Evolutionary conservation across 164 flowering plant species (phyloP), one percentile per base, ranked within the genome.

Genomic region (Nelumbo lutea): DNA sequence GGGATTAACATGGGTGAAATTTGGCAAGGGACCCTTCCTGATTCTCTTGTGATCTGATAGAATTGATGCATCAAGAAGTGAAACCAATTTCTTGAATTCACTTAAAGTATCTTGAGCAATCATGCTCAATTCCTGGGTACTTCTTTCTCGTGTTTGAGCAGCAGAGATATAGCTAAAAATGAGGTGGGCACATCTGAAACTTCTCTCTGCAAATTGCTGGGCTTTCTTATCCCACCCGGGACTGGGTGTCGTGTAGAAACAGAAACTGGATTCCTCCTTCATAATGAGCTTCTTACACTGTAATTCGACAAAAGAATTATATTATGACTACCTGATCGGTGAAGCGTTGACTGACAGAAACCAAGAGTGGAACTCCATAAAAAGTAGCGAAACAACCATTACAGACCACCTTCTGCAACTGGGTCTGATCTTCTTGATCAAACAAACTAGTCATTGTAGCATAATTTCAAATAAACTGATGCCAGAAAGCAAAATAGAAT

Each of bases 1-100:
- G 9, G 76, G 78, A 50, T 67, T 59, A 53, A 81, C 46, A 50
- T 66, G n/a, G 5, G 15, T 40, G 64, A 68, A 47, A 48, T 69
- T 67, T 13, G 70, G 74, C 67, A 78, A 15, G 14, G 84, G 81
- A 56, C 84, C 84, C 62, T 70, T 73, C 50, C 70, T 76, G 64
- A 81, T 79, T 51, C 81, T 76, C 61, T 76, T 81, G 15, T 52
- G n/a, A 48, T 47, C 40, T 41, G 69, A 5, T 44, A 42, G 62
- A 13, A 13, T n/a, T 1, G 76, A 63, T 69, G 59, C 64, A 45
- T 78, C 78, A 14, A 81, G 81, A 6, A 78, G 74, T 8, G 65
- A 42, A 40, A 81, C 51, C 48, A 81, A 52, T 59, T 74, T 76
- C 68, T 44, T 73, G 78, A 81, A 81, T 68, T 67, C 81, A 38